Conservation (phyloP, 2,329 filamentous ascomycete species). For the Aaosphaeria arxii region DNA sequence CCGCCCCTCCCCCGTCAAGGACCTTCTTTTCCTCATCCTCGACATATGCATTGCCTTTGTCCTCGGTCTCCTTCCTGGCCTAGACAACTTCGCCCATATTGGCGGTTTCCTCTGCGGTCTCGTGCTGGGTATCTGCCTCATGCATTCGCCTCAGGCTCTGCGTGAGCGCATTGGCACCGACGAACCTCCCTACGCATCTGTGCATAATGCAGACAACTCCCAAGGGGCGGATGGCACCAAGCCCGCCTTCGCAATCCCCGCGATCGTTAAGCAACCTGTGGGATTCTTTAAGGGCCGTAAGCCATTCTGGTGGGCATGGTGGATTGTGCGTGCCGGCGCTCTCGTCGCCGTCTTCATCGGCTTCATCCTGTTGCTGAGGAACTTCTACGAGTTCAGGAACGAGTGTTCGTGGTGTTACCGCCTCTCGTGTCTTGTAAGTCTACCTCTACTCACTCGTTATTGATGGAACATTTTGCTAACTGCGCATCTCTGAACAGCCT, state of each 20-base stretch:
- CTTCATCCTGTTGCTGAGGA: conserved; percentile 82
- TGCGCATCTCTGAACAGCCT: conserved; percentile 6
- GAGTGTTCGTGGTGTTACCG: conserved; percentile 94
- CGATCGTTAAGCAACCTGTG: conserved; percentile 49
- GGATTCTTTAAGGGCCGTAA: conserved; percentile 92
- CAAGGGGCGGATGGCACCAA: neutral
- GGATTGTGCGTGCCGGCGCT: conserved; percentile 76
- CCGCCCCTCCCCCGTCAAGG: conserved; percentile 71
- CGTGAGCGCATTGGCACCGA: conserved; percentile 70
- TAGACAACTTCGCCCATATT: conserved; percentile 98
- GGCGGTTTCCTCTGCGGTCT: conserved; percentile 93
- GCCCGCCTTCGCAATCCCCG: neutral
- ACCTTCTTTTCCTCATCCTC: conserved; percentile 81
- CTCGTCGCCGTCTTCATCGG: conserved; percentile 78
- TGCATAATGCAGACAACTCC: conserved; percentile 33
- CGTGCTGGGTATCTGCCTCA: conserved; percentile 77
- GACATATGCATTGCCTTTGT: conserved; percentile 90
- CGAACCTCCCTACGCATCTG: conserved; percentile 67
- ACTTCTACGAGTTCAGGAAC: conserved; percentile 80
- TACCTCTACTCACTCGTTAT: conserved; percentile 10
- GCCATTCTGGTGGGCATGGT: conserved; percentile 96
- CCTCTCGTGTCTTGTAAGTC: conserved; percentile 83
- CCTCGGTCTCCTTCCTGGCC: conserved; percentile 81
- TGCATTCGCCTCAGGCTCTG: conserved; percentile 82
- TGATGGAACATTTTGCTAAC: conserved; percentile 15